Evolutionary conservation across 805 yeast species (phyloP).

Genomic region (Wickerhamomyces hampshirensis): DNA sequence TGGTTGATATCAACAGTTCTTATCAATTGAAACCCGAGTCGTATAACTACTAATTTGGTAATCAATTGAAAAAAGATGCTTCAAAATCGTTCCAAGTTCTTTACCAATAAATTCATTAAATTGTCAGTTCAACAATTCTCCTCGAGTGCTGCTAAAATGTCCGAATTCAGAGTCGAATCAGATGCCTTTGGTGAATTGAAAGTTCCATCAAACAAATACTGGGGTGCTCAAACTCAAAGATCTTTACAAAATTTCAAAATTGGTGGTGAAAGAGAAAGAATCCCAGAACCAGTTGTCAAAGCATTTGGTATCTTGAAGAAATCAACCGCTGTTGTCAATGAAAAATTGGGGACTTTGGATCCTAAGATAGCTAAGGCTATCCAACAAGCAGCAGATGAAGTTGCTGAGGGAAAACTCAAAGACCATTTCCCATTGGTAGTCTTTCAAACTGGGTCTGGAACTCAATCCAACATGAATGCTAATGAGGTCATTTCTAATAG

Average conservation of each 20-base stretch:
- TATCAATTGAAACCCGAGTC: too few species aligned
- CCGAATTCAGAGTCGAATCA: slow-evolving; percentile 59
- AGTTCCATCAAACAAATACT: slow-evolving; percentile 80
- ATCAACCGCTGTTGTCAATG: slow-evolving; percentile 91
- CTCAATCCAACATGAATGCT: slow-evolving; percentile 98
- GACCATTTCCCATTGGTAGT: slow-evolving; percentile 98
- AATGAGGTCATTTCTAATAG: slow-evolving; percentile 98
- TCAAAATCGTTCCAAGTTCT: too few species aligned
- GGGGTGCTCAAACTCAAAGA: slow-evolving; percentile 98
- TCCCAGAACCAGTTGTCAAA: slow-evolving; percentile 86
- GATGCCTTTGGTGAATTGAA: slow-evolving; percentile 98
- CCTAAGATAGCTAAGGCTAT: slow-evolving; percentile 81
- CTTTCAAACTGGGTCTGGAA: slow-evolving; percentile 98
- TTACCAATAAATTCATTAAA: too few species aligned
- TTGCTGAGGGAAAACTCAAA: slow-evolving; percentile 81
- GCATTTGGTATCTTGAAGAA: slow-evolving; percentile 94
- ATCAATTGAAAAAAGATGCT: background rate
- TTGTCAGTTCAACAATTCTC: background rate
- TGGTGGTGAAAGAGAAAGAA: slow-evolving; percentile 85
- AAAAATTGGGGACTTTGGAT: slow-evolving; percentile 74
- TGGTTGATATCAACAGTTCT: too few species aligned
- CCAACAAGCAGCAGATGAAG: slow-evolving; percentile 93
- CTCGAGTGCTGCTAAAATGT: too few species aligned
- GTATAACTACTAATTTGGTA: background rate
- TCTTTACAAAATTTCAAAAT: slow-evolving; percentile 91